Conservation (phyloP, 2,329 filamentous ascomycete species). For the Aspergillus quadricinctus region DNA sequence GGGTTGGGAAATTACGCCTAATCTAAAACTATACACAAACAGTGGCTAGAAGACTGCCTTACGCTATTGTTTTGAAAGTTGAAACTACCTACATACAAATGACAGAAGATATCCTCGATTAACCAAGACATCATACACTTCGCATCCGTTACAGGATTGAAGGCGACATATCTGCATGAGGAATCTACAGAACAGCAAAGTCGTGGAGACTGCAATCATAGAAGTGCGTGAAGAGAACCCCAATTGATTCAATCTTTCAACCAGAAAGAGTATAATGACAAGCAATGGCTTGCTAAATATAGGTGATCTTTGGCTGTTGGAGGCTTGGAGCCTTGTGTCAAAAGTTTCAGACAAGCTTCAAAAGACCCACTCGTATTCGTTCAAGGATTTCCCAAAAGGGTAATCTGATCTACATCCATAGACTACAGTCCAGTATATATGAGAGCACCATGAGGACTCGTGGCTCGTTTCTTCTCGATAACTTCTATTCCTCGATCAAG, state of each 20-base stretch:
- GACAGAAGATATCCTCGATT: neutral
- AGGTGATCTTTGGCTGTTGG: neutral
- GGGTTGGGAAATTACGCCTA: no score
- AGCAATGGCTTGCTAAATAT: neutral
- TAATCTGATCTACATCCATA: constrained; percentile 1
- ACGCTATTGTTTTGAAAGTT: no score
- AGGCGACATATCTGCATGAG: neutral
- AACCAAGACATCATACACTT: neutral
- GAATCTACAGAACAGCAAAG: neutral
- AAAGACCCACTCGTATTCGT: constrained; percentile 25
- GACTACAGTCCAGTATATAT: constrained; percentile 1
- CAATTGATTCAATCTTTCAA: neutral
- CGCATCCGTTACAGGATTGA: neutral
- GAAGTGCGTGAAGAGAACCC: neutral
- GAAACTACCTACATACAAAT: neutral
- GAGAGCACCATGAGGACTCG: neutral
- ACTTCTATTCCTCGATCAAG: neutral
- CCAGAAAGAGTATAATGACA: neutral
- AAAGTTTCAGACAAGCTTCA: neutral
- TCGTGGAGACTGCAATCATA: neutral
- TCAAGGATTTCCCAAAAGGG: constrained; percentile 21
- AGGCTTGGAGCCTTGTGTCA: no score
- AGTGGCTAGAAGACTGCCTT: no score
- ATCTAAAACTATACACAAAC: no score
- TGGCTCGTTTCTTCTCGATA: neutral